Evolutionary conservation across 495 filamentous ascomycete species (phyloP), one percentile per base, ranked within the genome.

Genomic region (Chaetomium fimeti): DNA sequence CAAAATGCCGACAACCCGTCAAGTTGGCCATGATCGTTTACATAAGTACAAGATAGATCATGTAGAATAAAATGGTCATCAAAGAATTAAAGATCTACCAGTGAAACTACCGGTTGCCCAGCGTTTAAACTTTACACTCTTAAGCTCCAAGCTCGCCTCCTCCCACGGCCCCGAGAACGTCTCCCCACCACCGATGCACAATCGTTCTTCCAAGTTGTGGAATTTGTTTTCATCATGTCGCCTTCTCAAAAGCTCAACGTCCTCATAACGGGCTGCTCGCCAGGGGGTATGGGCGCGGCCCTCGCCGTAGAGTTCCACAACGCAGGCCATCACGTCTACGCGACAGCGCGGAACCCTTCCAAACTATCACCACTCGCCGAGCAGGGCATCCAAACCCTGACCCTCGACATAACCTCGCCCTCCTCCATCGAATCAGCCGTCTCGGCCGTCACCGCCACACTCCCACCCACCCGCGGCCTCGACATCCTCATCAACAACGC

Each of bases 401-500:
- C 62, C 11, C 75, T 87, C 12, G 84, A 86, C 66, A 76, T 86
- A 6, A 79, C 76, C 3, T 76, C 75, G 6, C 61, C 66, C 0
- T 53, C 65, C 5, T 81, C 78, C 1, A 82, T 86, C 63, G 59
- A 32, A 8, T 18, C 62, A 15, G 55, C 47, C 36, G 42, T 64
- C 32, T 11, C 55, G 1, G 20, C 54, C 22, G 55, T 64, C 45
- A 27, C 55, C 4, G 13, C 55, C 58, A 67, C 78, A n/a, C 72
- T 74, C 58, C 27, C 63, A 6, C 78, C 76, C 0, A 74, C 66
- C 18, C 72, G 72, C 15, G 71, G 57, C 20, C 76, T 88, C 8
- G 77, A 84, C 56, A 71, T 81, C 20, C 73, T 88, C n/a, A 70
- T 87, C 51, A 87, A 87, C 66, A 86, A 86, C 63, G 83, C 84